phyloP scores from a whole-genome alignment of 768 basidiomycete species.

The Dioszegia hungarica region DNA sequence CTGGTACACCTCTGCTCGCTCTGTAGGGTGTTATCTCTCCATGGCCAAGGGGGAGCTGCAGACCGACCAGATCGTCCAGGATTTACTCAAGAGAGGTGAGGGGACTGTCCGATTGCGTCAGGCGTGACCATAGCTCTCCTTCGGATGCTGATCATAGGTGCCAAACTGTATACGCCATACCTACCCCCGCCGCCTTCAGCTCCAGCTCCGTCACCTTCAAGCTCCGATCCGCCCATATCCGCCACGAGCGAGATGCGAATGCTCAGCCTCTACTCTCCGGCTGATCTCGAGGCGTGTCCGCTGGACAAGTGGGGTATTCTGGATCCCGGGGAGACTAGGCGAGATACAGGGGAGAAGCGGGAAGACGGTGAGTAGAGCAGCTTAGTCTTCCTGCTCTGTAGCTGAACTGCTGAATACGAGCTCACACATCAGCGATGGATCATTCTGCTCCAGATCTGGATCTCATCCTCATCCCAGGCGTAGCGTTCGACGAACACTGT shows the following conservation, averaged over 20 bases:
- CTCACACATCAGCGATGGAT: background rate
- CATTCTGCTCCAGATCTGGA: slow-evolving; percentile 16
- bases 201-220: background rate
- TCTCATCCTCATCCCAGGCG: slow-evolving; percentile 39
- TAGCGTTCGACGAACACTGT: slow-evolving; percentile 37
- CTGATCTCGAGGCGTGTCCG: slow-evolving; percentile 28
- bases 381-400: background rate
- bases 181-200: slow-evolving; percentile 13
- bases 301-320: slow-evolving; percentile 44
- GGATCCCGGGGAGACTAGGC: slow-evolving; percentile 26
- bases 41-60: slow-evolving; percentile 38
- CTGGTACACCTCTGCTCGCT: slow-evolving; percentile 22
- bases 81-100: slow-evolving; percentile 22
- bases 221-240: background rate
- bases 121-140: background rate
- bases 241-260: slow-evolving; percentile 25
- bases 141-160: slow-evolving; percentile 17
- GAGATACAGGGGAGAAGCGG: slow-evolving; percentile 14
- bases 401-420: background rate
- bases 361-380: slow-evolving; percentile 26
- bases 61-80: slow-evolving; percentile 29
- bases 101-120: too few species aligned
- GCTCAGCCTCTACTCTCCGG: slow-evolving; percentile 31
- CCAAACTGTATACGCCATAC: slow-evolving; percentile 30
- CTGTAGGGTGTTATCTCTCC: slow-evolving; percentile 38